Base-by-base conservation (phyloP, 176 grass and related monocot genomes). In the Cenchrus purpureus region DNA sequence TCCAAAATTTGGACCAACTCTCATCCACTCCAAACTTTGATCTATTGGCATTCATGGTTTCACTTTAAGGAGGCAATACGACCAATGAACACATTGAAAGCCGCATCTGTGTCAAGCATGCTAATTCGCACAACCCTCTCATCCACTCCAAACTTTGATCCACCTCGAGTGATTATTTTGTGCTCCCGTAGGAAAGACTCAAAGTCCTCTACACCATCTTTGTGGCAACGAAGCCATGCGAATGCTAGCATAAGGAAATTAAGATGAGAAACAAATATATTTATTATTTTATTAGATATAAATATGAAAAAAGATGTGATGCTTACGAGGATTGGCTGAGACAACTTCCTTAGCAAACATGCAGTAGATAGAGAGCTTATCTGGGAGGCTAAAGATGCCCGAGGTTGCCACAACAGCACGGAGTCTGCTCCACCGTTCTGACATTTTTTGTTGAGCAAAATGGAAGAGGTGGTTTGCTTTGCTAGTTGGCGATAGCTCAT, bases 51-150 rank as follows among this genome's bases (percentile, higher is more conserved):
- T 57, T 0, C 0, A 15, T 57, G 10, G 8, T 51, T 40, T 89
- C 77, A 85, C 42, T 76, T 63, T 29, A 94, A 53, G 16, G 85
- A 56, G 0, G 69, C 51, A 5, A 95, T 77, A 16, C 93, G 87
- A 16, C 69, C 20, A 2, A 95, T 28, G 65, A 95, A 90, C 16
- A 92, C 73, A 10, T 56, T 12, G 79, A 95, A 90, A 0, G 87
- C 88, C 45, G 84, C 79, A 34, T 95, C 88, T 0, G 79, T 89
- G 81, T 92, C 93, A 31, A 95, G 15, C 93, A 95, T 95, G 40
- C 93, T 95, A 42, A 95, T 15, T 20, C 93, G 78, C 3, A 83
- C 87, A 11, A 90, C 64, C 51, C 37, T 88, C 0, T 11, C 13
- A 4, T 75, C 90, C 0, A 22, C 82, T 5, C 93, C 93, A 16